Evolutionary conservation across 1,139 yeast genomes (phyloP).

Genomic region (Yamadazyma spencermartinsiae): DNA sequence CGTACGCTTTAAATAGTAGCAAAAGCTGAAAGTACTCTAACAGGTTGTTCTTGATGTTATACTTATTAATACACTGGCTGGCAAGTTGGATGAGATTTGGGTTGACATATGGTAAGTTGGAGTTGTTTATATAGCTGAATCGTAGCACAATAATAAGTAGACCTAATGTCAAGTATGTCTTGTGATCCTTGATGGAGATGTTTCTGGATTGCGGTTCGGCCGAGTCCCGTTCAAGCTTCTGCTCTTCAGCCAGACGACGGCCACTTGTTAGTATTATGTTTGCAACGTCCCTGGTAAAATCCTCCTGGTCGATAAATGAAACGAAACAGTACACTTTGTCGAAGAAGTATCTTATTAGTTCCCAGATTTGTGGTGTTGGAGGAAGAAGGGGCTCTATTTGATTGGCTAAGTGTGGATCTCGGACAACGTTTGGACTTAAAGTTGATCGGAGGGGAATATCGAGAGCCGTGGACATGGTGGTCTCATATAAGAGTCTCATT

Average conservation of each 20-base stretch:
- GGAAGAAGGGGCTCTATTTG: slow-evolving; percentile 4
- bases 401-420: no score
- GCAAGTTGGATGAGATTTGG: slow-evolving; percentile 34
- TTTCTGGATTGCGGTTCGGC: no score
- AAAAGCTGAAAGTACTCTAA: slow-evolving; percentile 30
- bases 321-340: slow-evolving; percentile 41
- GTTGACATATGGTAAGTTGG: slow-evolving; percentile 21
- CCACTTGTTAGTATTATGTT: no score
- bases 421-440: no score
- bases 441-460: slow-evolving; percentile 4
- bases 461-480: neutral
- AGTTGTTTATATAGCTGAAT: slow-evolving; percentile 27
- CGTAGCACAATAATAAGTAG: slow-evolving; percentile 26
- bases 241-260: no score
- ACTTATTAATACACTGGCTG: slow-evolving; percentile 36
- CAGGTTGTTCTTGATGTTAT: slow-evolving; percentile 37
- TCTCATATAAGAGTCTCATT: neutral
- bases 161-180: slow-evolving; percentile 32
- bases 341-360: slow-evolving; percentile 45
- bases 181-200: slow-evolving; percentile 26
- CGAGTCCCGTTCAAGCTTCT: no score
- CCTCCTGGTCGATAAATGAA: slow-evolving; percentile 47
- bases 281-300: slow-evolving; percentile 20
- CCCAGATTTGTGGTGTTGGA: slow-evolving; percentile 36
- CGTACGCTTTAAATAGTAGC: slow-evolving; percentile 35